Base-by-base conservation (phyloP, 2,329 filamentous ascomycete genomes). In the Epichloe festucae region DNA sequence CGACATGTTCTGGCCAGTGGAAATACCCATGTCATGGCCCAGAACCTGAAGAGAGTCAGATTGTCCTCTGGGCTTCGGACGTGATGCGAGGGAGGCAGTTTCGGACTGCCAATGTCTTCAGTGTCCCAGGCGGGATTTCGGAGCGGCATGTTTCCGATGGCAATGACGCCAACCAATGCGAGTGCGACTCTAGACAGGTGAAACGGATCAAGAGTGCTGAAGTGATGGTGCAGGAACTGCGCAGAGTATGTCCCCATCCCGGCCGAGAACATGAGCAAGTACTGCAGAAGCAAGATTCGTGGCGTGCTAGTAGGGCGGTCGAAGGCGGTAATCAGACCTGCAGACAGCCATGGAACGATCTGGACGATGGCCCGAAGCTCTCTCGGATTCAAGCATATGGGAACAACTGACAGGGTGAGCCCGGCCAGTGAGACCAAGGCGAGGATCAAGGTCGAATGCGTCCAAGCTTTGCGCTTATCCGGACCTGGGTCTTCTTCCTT, bases 21-120 rank as follows among this genome's bases (percentile, higher is more conserved):
- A 0, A 73, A 72, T 69, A 95, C 84, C 89, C 89, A 95, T 0
- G 80, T 86, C 31, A 95, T 84, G 5, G 80, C 84, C 78, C 91
- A 85, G 68, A 88, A 95, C 58, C 90, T 85, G 77, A 87, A 89
- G 1, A 90, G 71, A 0, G 77, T 85, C 23, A 95, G 65, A 56
- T 85, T 81, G 58, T 95, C 89, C 64, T 95, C 89, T 0, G 89
- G 74, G 39, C 77, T 81, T 51, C 88, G 83, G n/a, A 86, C 56
- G 14, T 62, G 57, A 27, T 59, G 57, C 2, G 60, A 66, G 0
- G 67, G 67, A 5, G 60, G 51, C 1, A 55, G 51, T 17, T 53
- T 53, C 3, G 57, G 12, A 45, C 55, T 63, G 47, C 63, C 67
- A 17, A 70, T 70, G 2, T 66, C 58, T 2, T 58, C 50, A 0